A percentile compares a stretch with the other conserved stretches of the same genome.
Evolutionary conservation across 2,329 filamentous ascomycete genomes (phyloP).

Genomic region (Myriosclerotinia duriaeana): DNA sequence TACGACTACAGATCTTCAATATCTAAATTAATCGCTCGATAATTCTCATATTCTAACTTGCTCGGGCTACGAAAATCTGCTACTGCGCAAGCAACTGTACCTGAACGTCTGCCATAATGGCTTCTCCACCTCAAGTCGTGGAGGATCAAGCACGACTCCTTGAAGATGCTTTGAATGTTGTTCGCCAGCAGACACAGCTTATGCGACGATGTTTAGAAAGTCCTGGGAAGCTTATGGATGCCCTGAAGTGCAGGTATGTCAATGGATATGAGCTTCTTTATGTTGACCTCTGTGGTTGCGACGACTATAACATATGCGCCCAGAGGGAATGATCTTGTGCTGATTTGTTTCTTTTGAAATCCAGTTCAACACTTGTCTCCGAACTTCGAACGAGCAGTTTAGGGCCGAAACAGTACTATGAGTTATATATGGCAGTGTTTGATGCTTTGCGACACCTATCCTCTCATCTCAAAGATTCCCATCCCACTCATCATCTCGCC

Average conservation of each 20-base stretch:
- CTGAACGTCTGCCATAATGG: constrained; percentile 43
- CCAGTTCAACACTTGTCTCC: constrained; percentile 94
- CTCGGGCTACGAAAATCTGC: constrained; percentile 32
- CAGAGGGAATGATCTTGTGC: constrained; percentile 30
- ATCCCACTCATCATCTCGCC: constrained; percentile 95
- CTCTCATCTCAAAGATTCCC: constrained; percentile 93
- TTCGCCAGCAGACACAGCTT: constrained; percentile 92
- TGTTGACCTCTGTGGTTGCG: neutral
- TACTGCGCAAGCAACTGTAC: constrained; percentile 32
- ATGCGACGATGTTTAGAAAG: constrained; percentile 99
- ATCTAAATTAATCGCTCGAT: constrained; percentile 6
- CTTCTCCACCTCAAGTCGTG: constrained; percentile 56
- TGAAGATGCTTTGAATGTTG: constrained; percentile 93
- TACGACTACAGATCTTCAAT: constrained; percentile 14
- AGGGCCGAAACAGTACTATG: constrained; percentile 99
- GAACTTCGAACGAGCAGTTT: constrained; percentile 95
- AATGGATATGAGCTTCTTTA: neutral
- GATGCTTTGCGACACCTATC: constrained; percentile 95
- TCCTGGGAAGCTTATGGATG: constrained; percentile 98
- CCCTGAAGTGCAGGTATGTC: constrained; percentile 95
- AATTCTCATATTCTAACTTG: constrained; percentile 10
- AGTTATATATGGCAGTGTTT: constrained; percentile 99
- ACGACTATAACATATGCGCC: constrained; percentile 16
- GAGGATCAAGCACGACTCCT: constrained; percentile 89
- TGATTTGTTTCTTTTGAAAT: constrained; percentile 35